Evolutionary conservation across 2,329 filamentous ascomycete genomes (phyloP).

Genomic region (Fusarium neocosmosporiellum): DNA sequence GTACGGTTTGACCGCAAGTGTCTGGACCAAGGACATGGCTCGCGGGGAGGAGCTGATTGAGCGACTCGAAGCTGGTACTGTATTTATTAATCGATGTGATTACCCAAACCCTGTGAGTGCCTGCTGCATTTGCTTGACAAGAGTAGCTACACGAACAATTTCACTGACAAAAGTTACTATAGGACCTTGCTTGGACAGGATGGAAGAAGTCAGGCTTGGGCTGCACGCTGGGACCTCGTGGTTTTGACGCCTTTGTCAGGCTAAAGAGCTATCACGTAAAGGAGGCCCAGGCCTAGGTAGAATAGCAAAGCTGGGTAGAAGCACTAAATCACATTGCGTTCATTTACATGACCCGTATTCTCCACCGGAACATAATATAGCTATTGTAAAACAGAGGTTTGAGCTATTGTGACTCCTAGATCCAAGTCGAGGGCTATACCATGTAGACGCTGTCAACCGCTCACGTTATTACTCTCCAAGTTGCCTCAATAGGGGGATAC

Average conservation of each 20-base stretch:
- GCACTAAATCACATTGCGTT: accelerated
- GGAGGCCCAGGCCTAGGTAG: background rate
- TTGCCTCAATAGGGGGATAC: too few relatives aligned
- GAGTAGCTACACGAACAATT: background rate
- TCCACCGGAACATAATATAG: background rate
- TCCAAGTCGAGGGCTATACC: too few relatives aligned
- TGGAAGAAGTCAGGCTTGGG: constrained; percentile 97
- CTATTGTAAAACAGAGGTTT: background rate
- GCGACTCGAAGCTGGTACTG: background rate
- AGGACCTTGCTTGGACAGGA: constrained; percentile 93
- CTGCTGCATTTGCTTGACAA: background rate
- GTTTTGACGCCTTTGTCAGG: constrained; percentile 94
- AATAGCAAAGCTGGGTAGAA: background rate
- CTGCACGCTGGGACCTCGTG: constrained; percentile 85
- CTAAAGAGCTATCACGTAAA: background rate
- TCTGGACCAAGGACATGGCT: background rate
- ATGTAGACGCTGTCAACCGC: too few relatives aligned
- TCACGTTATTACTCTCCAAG: too few relatives aligned
- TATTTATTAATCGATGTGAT: background rate
- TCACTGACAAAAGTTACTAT: constrained; percentile 44
- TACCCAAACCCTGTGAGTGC: background rate
- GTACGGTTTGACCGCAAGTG: constrained; percentile 79
- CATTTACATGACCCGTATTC: accelerated
- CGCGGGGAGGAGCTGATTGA: background rate
- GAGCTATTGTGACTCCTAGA: too few relatives aligned